These are phyloP conservation scores for Durusdinium trenchii DNA, from an alignment of 73 alveolate species.

Conservation along the genomic window DNA sequence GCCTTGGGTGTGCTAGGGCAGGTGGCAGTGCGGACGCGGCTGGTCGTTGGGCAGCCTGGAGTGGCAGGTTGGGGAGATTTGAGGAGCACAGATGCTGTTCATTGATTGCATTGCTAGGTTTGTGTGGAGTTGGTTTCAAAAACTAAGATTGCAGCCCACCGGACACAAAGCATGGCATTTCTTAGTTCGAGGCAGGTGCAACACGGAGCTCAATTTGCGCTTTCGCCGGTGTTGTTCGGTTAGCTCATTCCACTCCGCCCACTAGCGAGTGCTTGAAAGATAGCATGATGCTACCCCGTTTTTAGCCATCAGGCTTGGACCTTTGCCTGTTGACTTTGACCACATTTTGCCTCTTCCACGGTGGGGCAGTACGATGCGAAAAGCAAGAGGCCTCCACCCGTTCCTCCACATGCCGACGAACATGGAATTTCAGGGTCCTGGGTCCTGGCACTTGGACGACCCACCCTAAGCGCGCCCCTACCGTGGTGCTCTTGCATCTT, in stretches of 20 bases:
- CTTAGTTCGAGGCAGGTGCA: neutral
- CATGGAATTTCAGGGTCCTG: neutral
- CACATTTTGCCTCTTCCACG: too few relatives aligned
- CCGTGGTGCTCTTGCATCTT: neutral
- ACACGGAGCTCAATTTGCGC: too few relatives aligned
- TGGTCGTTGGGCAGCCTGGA: conserved; percentile 5
- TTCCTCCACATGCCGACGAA: neutral
- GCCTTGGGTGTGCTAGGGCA: neutral
- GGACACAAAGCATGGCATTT: neutral
- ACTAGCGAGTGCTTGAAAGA: too few relatives aligned
- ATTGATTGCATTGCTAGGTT: neutral
- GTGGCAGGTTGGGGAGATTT: too few relatives aligned
- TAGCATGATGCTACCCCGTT: too few relatives aligned
- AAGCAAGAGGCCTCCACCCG: too few relatives aligned
- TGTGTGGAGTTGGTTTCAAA: neutral
- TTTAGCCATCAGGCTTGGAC: too few relatives aligned
- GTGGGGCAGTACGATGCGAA: too few relatives aligned
- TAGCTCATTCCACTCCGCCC: too few relatives aligned
- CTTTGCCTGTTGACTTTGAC: too few relatives aligned
- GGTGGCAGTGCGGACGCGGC: neutral
- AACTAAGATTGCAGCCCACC: neutral
- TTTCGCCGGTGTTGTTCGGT: too few relatives aligned
- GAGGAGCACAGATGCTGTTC: neutral
- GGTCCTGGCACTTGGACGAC: neutral
- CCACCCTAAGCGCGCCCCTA: too few relatives aligned